Base-by-base conservation (phyloP, 2,329 filamentous ascomycete genomes). In the Zymoseptoria passerinii region DNA sequence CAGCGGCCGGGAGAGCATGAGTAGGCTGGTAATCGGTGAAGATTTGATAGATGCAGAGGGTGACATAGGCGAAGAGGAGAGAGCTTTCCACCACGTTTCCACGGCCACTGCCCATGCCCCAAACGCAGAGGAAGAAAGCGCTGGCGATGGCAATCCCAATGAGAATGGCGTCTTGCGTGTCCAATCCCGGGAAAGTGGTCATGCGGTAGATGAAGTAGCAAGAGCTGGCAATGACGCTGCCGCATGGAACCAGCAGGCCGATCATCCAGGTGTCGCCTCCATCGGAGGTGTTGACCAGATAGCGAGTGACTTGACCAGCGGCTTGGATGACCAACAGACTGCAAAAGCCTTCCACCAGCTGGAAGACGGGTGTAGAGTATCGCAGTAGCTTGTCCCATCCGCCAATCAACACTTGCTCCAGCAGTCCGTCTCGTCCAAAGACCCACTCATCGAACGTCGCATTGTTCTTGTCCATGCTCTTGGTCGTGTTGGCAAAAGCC, bases 41-140 rank as follows among this genome's bases (percentile, higher is more conserved):
- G 73, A 97, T 97, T 74, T 99, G 94, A 77, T 97, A 99, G 70
- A 97, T 89, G 78, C 92, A 97, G 62, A 99, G 86, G n/a, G 96
- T 94, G 61, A 96, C 85, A 74, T 99, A 99, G 69, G 94, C 92
- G 71, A 99, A 97, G 28, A 99, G 82, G 9, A 99, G 79, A 20
- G 92, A 96, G 66, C 90, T 95, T 75, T 99, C 92, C 56, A 97
- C 89, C 1, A 92, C 90, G 69, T 96, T 99, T 61, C 94, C 94
- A 67, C 92, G 86, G 1, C 92, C 92, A 68, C 90, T 96, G 61
- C 89, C 89, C 66, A 97, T 96, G 27, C 94, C 94, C 80, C 92
- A 96, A 13, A 88, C 89, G 72, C 90, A 94, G 13, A 99, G 80
- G 70, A 97, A 96, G 63, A 96, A 86, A 54, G 90, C 90, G 55